A percentile compares a stretch with the other conserved stretches of the same genome.
These are phyloP conservation scores for Lactifluus volemus DNA, from an alignment of 768 basidiomycete genomes.

Conservation along the genomic window DNA sequence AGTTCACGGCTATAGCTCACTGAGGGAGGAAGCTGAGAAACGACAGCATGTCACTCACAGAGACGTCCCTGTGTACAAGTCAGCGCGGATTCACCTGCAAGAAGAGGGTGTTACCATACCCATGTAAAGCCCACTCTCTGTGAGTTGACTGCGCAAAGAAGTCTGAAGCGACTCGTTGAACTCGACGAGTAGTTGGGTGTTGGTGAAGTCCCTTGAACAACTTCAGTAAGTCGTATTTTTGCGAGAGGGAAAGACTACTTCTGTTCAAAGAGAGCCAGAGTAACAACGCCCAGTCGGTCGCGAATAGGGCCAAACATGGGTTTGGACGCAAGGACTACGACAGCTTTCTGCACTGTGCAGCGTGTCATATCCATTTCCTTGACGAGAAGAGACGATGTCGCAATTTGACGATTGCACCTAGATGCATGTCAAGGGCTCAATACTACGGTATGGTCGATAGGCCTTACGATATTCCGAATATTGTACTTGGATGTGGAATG, in stretches of 20 bases:
- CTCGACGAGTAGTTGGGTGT: slow-evolving; percentile 82
- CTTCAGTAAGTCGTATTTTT: not conserved
- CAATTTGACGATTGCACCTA: slow-evolving; percentile 93
- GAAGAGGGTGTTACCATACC: slow-evolving; percentile 39
- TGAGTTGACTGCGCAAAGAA: slow-evolving; percentile 71
- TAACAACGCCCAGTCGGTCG: slow-evolving; percentile 92
- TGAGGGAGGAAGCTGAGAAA: not conserved
- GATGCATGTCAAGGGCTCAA: not conserved
- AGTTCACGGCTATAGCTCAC: slow-evolving; percentile 65
- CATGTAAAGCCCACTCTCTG: slow-evolving; percentile 92
- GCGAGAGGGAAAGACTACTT: slow-evolving; percentile 31
- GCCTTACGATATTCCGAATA: slow-evolving; percentile 93
- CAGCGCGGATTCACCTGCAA: not conserved
- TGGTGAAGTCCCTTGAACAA: slow-evolving; percentile 67
- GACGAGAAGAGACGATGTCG: slow-evolving; percentile 66
- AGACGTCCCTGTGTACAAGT: slow-evolving; percentile 47
- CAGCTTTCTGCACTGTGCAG: slow-evolving; percentile 95
- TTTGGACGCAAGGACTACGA: slow-evolving; percentile 86
- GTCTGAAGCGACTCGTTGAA: slow-evolving; percentile 72
- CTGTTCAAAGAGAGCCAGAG: slow-evolving; percentile 84
- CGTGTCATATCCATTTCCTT: slow-evolving; percentile 84
- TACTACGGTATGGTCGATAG: not conserved
- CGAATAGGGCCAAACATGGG: slow-evolving; percentile 93
- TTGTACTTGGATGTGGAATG: slow-evolving; percentile 60
- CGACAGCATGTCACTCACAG: slow-evolving; percentile 35